Evolutionary conservation across 1,284 basidiomycete genomes (phyloP).

Genomic region (Pseudozyma sp.): DNA sequence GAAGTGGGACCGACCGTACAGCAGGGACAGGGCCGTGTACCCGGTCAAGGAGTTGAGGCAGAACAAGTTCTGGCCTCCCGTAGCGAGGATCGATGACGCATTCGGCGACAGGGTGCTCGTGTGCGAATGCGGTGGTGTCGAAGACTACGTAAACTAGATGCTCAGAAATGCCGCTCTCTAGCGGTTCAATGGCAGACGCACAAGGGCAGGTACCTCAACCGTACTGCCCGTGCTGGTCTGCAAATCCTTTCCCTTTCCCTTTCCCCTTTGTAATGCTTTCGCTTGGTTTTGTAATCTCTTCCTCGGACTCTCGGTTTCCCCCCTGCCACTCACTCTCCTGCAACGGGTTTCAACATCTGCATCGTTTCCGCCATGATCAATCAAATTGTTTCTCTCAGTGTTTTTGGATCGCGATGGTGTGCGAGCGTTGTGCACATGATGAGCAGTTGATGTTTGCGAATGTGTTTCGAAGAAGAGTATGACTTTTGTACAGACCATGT

Average conservation of each 20-base stretch:
- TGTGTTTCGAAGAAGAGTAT: not conserved
- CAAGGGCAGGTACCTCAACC: slow-evolving; percentile 8
- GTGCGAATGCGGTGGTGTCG: slow-evolving; percentile 60
- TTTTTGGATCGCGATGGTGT: too few relatives aligned
- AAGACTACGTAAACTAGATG: slow-evolving; percentile 42
- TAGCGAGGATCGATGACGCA: slow-evolving; percentile 62
- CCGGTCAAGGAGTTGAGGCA: slow-evolving; percentile 53
- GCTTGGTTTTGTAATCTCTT: not conserved
- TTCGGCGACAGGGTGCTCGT: slow-evolving; percentile 58
- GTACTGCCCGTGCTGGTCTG: not conserved
- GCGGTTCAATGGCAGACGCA: not conserved
- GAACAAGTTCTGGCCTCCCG: slow-evolving; percentile 67
- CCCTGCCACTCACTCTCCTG: not conserved
- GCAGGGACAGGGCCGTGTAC: slow-evolving; percentile 59
- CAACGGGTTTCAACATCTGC: slow-evolving; percentile 34
- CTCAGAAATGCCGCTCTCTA: too few relatives aligned
- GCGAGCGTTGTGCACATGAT: not conserved
- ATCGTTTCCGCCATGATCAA: not conserved
- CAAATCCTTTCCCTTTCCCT: not conserved
- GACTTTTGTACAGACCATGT: not conserved
- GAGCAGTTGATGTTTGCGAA: not conserved
- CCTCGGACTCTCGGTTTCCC: not conserved
- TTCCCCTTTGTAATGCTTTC: not conserved
- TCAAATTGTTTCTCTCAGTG: not conserved
- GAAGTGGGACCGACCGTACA: slow-evolving; percentile 79